Evolutionary conservation across 768 basidiomycete genomes (phyloP).

Genomic region (Flagelloscypha sp.): DNA sequence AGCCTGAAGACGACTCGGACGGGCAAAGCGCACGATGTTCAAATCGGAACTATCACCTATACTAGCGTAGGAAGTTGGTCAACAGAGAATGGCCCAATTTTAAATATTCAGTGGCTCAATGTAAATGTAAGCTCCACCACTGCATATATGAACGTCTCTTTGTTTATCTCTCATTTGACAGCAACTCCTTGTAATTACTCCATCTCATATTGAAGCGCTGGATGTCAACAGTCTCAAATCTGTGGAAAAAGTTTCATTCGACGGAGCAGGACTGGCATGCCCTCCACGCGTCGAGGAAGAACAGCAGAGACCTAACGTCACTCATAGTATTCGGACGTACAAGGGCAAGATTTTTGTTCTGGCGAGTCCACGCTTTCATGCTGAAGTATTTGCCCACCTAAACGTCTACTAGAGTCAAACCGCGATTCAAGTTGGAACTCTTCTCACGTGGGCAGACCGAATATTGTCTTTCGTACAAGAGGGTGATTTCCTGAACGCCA

Average conservation of each 20-base stretch:
- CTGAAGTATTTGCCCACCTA: constrained; percentile 2
- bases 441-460: constrained; percentile 93
- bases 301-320: too few relatives aligned
- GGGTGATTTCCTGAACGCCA: constrained; percentile 86
- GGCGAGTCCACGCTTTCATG: constrained; percentile 38
- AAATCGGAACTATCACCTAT: constrained; percentile 58
- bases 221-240: constrained; percentile 49
- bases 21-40: constrained; percentile 50
- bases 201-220: constrained; percentile 54
- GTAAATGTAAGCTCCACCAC: constrained; percentile 59
- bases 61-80: constrained; percentile 53
- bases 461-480: constrained; percentile 75
- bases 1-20: constrained; percentile 42
- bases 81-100: constrained; percentile 51
- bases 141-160: constrained; percentile 1
- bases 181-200: constrained; percentile 65
- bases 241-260: constrained; percentile 56
- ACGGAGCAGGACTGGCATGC: constrained; percentile 47
- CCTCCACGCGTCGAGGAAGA: too few relatives aligned
- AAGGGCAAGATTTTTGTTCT: constrained; percentile 88
- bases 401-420: constrained; percentile 45
- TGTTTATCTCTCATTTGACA: constrained; percentile 19
- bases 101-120: constrained; percentile 85
- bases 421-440: constrained; percentile 69
- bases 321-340: constrained; percentile 71